Percentiles rank a stretch among this genome's conserved stretches.
phyloP scores from a whole-genome alignment of 805 yeast species.

The Candida incommunis region DNA sequence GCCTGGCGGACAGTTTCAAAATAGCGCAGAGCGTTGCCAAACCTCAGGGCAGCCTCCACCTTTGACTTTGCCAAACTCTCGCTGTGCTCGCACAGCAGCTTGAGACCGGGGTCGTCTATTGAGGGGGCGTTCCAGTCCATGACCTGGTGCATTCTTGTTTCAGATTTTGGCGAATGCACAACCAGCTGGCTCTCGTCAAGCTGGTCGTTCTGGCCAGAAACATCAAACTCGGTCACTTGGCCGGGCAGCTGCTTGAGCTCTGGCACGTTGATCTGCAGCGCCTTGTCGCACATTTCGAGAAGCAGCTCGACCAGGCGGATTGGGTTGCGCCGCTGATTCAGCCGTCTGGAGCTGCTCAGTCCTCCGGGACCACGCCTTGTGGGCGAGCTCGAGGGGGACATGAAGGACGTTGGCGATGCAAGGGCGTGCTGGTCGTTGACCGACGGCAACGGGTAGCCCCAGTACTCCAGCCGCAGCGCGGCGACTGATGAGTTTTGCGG shows the following conservation, averaged over 20 bases:
- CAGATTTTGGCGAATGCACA: constrained; percentile 19
- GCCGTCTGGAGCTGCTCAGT: constrained; percentile 12
- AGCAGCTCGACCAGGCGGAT: constrained; percentile 33
- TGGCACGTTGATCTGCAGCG: constrained; percentile 61
- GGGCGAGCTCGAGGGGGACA: not conserved
- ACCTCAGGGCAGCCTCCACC: constrained; percentile 52
- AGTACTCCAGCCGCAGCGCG: not conserved
- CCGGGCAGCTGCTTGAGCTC: constrained; percentile 24
- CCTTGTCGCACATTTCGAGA: constrained; percentile 58
- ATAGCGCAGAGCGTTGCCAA: constrained; percentile 61
- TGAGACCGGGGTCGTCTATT: constrained; percentile 48
- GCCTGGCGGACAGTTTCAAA: constrained; percentile 66
- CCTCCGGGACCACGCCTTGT: not conserved
- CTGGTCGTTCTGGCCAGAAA: not conserved
- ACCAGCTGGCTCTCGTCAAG: constrained; percentile 21
- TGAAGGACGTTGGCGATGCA: not conserved
- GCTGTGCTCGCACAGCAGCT: constrained; percentile 52
- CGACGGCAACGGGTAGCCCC: not conserved
- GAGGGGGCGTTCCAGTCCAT: constrained; percentile 29
- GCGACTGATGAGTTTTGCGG: not conserved
- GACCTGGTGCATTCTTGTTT: constrained; percentile 20
- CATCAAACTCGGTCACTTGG: constrained; percentile 11
- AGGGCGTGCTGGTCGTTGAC: not conserved
- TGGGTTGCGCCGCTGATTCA: constrained; percentile 30
- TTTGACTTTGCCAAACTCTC: constrained; percentile 45